Evolutionary conservation across 164 flowering plant species (phyloP), one percentile per base, ranked within the genome.

Genomic region (Cinnamomum micranthum): DNA sequence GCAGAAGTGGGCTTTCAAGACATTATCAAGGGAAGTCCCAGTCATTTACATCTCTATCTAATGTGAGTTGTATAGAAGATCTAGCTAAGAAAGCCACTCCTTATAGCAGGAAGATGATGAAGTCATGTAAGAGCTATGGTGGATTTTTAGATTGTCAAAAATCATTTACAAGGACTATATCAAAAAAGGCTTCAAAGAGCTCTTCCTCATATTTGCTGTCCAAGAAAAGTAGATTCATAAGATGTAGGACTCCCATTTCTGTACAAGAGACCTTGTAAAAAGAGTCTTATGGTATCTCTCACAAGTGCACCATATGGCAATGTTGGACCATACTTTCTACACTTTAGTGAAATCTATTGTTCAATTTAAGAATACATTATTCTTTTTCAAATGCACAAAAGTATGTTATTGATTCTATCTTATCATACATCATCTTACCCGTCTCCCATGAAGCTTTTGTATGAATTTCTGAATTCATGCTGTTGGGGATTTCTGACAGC

Each of bases 1-100:
- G 79, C 88, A 92, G 92, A 81, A 88, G 94, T 81, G 97, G 97
- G 58, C 81, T 92, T 47, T 92, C 97, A 2, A 84, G 82, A 77
- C 89, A 75, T 78, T 92, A 78, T 50, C 71, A 89, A 71, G 97
- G 97, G 25, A 89, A 92, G 73, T 89, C 92, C 1, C 89, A 89
- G 71, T 90, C 93, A 0, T 92, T 88, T 75, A 85, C 92, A 70
- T 86, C 86, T 75, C 76, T 92, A 23, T 80, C 90, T 75, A 86
- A 78, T 65, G 95, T 84, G 78, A 77, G 47, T 50, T 77, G 91
- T 76, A 28, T 88, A 13, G 88, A 89, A 81, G 93, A 92, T 76
- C 84, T 92, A 62, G 86, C 83, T 24, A 92, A 92, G 81, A 89
- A 80, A 76, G 84, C 79, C 69, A 80, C 20, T 50, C 84, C 86